A percentile compares a stretch with the other conserved stretches of the same genome.
Evolutionary conservation across 2,329 filamentous ascomycete genomes (phyloP).

Genomic region (Fusarium buharicum): DNA sequence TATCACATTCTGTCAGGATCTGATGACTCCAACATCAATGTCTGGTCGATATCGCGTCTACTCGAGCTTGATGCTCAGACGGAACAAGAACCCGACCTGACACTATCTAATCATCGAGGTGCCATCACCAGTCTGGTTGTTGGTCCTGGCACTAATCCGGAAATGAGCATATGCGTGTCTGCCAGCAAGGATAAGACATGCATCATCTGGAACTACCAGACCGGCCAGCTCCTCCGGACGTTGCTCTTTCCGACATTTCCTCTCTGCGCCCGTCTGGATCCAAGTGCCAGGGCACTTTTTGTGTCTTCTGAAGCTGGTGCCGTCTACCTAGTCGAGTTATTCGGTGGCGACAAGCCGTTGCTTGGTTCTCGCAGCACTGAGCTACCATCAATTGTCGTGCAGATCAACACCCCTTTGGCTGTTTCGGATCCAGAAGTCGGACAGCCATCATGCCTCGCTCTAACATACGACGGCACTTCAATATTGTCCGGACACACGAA

Average conservation of each 20-base stretch:
- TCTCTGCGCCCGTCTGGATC: slow-evolving; percentile 79
- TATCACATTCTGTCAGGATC: slow-evolving; percentile 82
- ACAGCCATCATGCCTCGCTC: slow-evolving; percentile 71
- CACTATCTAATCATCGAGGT: slow-evolving; percentile 80
- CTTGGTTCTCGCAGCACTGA: slow-evolving; percentile 64
- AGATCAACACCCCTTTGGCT: slow-evolving; percentile 64
- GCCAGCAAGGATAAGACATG: slow-evolving; percentile 87
- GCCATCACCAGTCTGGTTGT: slow-evolving; percentile 73
- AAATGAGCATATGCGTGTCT: slow-evolving; percentile 85
- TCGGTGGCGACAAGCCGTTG: slow-evolving; percentile 63
- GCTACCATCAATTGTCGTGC: slow-evolving; percentile 67
- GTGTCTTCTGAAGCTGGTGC: slow-evolving; percentile 83
- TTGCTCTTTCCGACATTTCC: slow-evolving; percentile 81
- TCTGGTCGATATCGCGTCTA: slow-evolving; percentile 85
- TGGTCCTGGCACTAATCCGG: slow-evolving; percentile 73
- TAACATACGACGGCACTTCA: slow-evolving; percentile 84
- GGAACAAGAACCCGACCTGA: slow-evolving; percentile 76
- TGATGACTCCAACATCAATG: slow-evolving; percentile 87
- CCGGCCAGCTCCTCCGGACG: slow-evolving; percentile 79
- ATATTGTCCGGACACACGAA: slow-evolving; percentile 83
- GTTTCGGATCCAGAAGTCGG: slow-evolving; percentile 71
- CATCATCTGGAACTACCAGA: slow-evolving; percentile 92
- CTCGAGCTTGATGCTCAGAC: slow-evolving; percentile 67
- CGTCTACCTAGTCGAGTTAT: slow-evolving; percentile 81
- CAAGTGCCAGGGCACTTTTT: slow-evolving; percentile 84